Conservation (phyloP, 2,329 filamentous ascomycete species). For the Epichloe aotearoae region DNA sequence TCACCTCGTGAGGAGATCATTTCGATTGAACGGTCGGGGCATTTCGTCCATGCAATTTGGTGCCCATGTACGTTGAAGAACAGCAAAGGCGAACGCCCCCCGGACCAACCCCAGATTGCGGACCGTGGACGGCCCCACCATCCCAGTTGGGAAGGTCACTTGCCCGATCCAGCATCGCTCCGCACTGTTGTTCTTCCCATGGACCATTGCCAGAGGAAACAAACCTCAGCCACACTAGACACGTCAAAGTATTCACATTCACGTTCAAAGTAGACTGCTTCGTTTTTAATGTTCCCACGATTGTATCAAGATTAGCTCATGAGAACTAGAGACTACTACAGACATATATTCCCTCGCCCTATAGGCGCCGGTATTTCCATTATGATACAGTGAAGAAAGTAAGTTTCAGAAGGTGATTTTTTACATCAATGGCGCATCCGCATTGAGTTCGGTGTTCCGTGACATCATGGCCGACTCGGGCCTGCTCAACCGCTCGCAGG, state of each 20-base stretch:
- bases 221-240: no score
- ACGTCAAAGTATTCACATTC: no score
- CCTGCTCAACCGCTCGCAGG: neutral
- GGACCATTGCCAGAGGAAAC: no score
- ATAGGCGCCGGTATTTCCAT: neutral
- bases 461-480: neutral
- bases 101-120: neutral
- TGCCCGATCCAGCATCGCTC: neutral
- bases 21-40: no score
- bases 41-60: no score
- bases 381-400: constrained; percentile 1
- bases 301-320: neutral
- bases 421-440: neutral
- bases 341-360: neutral
- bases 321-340: neutral
- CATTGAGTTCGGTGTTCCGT: neutral
- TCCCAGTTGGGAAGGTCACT: neutral
- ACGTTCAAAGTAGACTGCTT: no score
- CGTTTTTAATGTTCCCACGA: no score
- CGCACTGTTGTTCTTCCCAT: no score
- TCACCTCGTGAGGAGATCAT: no score
- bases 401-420: neutral
- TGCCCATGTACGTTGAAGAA: no score
- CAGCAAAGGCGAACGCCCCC: no score
- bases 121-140: neutral